Conservation (phyloP, 2,329 filamentous ascomycete genomes). For the Sarocladium strictum region DNA sequence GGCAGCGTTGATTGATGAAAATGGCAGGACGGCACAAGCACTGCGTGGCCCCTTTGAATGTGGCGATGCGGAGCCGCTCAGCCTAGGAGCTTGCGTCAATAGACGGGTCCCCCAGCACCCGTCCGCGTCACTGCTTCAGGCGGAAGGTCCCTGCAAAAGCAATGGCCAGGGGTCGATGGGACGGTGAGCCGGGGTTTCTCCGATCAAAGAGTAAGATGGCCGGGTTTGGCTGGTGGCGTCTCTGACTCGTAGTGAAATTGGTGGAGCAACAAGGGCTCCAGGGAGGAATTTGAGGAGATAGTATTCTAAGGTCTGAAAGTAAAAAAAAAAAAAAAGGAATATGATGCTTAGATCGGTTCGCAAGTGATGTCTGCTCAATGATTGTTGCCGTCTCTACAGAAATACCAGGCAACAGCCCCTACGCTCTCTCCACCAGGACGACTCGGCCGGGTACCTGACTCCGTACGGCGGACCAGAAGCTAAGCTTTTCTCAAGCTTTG, state of each 20-base stretch:
- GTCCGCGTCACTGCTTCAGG: slow-evolving; percentile 7
- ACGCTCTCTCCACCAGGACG: neutral
- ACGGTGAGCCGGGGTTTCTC: slow-evolving; percentile 5
- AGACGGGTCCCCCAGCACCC: neutral
- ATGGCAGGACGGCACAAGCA: slow-evolving; percentile 6
- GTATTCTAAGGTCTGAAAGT: too few relatives aligned
- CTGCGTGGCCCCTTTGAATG: slow-evolving; percentile 4
- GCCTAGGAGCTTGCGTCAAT: neutral
- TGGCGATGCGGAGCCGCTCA: neutral
- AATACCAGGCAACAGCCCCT: too few relatives aligned
- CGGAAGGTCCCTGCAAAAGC: neutral
- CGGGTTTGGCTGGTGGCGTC: too few relatives aligned
- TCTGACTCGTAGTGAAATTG: too few relatives aligned
- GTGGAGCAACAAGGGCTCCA: too few relatives aligned
- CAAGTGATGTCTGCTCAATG: neutral
- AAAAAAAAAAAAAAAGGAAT: too few relatives aligned
- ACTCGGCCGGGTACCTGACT: too few relatives aligned
- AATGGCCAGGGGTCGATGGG: neutral
- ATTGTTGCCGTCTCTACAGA: too few relatives aligned
- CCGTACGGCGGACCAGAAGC: neutral
- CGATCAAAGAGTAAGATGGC: neutral
- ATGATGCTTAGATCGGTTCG: too few relatives aligned
- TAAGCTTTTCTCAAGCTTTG: slow-evolving; percentile 8
- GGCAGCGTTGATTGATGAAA: neutral
- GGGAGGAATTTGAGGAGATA: too few relatives aligned